Conservation (phyloP, 345 rosid genomes). For the Isatis tinctoria region DNA sequence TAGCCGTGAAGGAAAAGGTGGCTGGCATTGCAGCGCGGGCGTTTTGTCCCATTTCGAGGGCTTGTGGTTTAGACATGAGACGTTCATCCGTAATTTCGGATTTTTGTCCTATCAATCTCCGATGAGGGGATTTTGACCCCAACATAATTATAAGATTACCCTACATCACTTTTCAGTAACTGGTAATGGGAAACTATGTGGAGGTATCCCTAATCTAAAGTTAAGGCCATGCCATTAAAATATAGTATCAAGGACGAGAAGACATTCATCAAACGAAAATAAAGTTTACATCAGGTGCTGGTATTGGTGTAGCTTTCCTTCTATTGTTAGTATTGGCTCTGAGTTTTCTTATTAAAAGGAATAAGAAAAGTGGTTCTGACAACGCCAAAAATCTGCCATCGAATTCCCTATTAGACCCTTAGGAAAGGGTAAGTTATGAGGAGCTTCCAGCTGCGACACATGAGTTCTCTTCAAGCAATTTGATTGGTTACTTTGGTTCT, state of each 20-base stretch:
- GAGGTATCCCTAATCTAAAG: conserved; percentile 17
- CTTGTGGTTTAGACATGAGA: no score
- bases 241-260: neutral
- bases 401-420: neutral
- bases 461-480: conserved; percentile 17
- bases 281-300: neutral
- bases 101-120: no score
- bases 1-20: no score
- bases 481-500: conserved; percentile 29
- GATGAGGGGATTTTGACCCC: no score
- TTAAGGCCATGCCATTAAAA: conserved; percentile 8
- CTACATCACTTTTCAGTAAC: neutral
- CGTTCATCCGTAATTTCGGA: no score
- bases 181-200: conserved; percentile 25
- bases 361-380: no score
- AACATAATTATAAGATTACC: no score
- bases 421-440: conserved; percentile 1
- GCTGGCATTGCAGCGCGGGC: no score
- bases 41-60: no score
- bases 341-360: neutral
- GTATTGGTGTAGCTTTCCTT: conserved; percentile 1
- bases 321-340: neutral
- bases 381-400: neutral
- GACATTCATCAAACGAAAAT: neutral
- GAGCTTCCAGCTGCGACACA: conserved; percentile 21